Evolutionary conservation across 23 red algal genomes (phyloP), one percentile per base, ranked within the genome.

Genomic region (Gracilaria gracilis): DNA sequence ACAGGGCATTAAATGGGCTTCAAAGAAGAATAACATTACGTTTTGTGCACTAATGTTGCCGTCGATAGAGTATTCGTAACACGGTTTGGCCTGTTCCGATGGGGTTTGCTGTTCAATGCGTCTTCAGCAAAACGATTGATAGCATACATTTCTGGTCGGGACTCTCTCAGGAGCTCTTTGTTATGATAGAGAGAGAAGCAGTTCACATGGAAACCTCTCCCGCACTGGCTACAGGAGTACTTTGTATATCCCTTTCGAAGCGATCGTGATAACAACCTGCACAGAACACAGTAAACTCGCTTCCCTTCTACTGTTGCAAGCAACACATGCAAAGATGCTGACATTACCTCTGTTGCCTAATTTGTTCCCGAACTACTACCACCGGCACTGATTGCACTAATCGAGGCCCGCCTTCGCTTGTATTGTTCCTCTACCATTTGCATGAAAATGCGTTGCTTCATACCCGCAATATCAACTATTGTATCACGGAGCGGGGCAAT

Each of bases 111-210:
- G 11, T 46, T 4, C 5, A 46, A 46, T 4, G 42, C 42, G 4
- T 46, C 42, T 11, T 4, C 42, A 46, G 42, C 42, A 11, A 11
- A 46, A 11, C 42, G 11, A 11, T 7, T 46, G 42, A 11, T 46
- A 7, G 4, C 5, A 46, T 46, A 46, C 42, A 46, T 46, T 46
- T 46, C 42, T 46, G 42, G 42, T 46, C 42, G 42, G 11, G 42
- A 46, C 42, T 46, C 42, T 46, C 11, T 46, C 42, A 46, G 11
- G 5, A 7, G 42, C 19, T 58, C 54, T 20, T 58, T 58, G 67
- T 74, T 17, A 46, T 74, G 67, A 25, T 40, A 28, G 67, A 74
- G 24, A 23, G 14, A n/a, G 39, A 74, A 74, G 29, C 34, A 74
- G 23, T 74, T 74, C 4, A 46, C 34, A 74, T 74, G 67, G 24